A percentile compares a stretch with the other conserved stretches of the same genome.
Evolutionary conservation across 2,329 filamentous ascomycete species (phyloP).

Genomic region (Sporothrix dimorphospora): DNA sequence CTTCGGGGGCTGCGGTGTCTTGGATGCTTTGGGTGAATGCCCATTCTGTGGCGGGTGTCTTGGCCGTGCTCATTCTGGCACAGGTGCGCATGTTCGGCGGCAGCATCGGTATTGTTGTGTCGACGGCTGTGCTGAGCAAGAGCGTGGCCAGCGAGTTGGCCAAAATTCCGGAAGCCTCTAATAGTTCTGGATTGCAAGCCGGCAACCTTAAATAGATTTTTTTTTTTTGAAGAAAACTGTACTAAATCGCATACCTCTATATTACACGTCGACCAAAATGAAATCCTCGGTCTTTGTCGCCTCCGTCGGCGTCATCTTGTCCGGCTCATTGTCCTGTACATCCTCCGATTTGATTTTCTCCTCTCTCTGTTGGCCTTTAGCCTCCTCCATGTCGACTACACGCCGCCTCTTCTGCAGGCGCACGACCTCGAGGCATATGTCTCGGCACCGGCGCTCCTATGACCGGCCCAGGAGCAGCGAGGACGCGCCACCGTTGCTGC

Average conservation of each 20-base stretch:
- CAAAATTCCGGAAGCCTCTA: too few species aligned
- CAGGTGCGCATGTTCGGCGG: too few species aligned
- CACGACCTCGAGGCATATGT: background rate
- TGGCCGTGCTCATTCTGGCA: too few species aligned
- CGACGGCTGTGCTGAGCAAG: too few species aligned
- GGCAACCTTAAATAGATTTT: background rate
- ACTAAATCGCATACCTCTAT: background rate
- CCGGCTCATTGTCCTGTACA: background rate
- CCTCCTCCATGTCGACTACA: background rate
- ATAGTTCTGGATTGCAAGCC: too few species aligned
- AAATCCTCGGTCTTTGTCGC: background rate
- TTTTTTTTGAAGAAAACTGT: too few species aligned
- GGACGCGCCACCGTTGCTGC: background rate
- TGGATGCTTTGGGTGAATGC: too few species aligned
- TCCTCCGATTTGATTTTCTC: background rate
- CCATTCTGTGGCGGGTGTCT: too few species aligned
- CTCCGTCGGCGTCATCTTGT: background rate
- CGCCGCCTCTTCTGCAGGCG: background rate
- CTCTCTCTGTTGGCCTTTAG: background rate
- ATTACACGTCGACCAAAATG: background rate
- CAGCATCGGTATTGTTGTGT: too few species aligned
- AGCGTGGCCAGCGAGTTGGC: too few species aligned
- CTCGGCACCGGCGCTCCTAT: background rate
- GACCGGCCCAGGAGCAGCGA: conserved; percentile 22
- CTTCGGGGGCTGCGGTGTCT: too few species aligned